phyloP scores from a whole-genome alignment of 1,284 basidiomycete species.

The Puccinia novopanici region DNA sequence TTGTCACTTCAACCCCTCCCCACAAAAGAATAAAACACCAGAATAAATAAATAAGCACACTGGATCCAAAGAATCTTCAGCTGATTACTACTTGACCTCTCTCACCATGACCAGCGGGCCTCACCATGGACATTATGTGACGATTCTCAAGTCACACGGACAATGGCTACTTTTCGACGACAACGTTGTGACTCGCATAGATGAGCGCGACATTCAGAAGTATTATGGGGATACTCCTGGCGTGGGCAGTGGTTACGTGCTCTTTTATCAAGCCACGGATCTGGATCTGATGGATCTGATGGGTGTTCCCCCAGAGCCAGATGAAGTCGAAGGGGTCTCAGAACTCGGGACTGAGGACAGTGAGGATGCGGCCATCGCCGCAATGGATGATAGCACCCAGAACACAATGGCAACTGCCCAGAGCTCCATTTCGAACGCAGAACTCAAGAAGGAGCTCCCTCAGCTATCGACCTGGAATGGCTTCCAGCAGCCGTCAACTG shows the following conservation, averaged over 20 bases:
- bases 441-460: background rate
- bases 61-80: background rate
- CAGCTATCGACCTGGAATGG: constrained; percentile 25
- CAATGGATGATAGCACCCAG: background rate
- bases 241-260: constrained; percentile 86
- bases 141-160: constrained; percentile 81
- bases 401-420: background rate
- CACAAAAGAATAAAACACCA: too few relatives aligned
- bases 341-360: background rate
- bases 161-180: constrained; percentile 95
- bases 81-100: background rate
- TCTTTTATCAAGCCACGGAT: constrained; percentile 94
- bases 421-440: background rate
- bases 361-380: background rate
- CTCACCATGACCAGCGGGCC: constrained; percentile 69
- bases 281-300: constrained; percentile 53
- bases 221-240: constrained; percentile 87
- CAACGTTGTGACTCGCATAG: constrained; percentile 81
- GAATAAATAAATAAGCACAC: too few relatives aligned
- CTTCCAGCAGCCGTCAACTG: background rate
- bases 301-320: background rate
- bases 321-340: constrained; percentile 11
- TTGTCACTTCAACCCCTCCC: background rate
- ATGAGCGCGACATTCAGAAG: constrained; percentile 83
- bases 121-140: constrained; percentile 95